phyloP scores from a whole-genome alignment of 495 filamentous ascomycete species.

The Aspergillus biplanus region DNA sequence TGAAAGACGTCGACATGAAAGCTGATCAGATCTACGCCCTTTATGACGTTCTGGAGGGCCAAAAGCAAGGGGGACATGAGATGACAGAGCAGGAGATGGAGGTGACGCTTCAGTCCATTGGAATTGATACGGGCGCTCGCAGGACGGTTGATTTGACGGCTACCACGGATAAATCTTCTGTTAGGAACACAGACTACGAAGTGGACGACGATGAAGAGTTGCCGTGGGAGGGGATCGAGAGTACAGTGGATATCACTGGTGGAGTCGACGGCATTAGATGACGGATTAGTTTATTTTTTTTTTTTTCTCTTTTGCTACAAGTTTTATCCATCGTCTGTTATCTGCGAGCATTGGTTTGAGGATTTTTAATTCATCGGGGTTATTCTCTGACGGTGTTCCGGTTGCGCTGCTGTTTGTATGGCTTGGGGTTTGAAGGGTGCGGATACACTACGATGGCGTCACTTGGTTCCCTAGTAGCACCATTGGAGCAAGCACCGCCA shows the following conservation, averaged over 20 bases:
- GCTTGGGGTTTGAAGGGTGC: conserved; percentile 2
- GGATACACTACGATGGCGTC: conserved; percentile 18
- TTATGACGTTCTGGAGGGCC: conserved; percentile 88
- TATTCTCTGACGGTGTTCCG: conserved; percentile 4
- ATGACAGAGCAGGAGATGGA: conserved; percentile 71
- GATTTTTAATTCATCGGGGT: background rate
- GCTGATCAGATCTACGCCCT: conserved; percentile 87
- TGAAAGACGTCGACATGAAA: conserved; percentile 72
- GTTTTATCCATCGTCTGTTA: conserved; percentile 3
- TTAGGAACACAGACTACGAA: conserved; percentile 34
- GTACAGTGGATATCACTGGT: conserved; percentile 50
- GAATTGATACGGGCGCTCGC: conserved; percentile 42
- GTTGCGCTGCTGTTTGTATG: conserved; percentile 9
- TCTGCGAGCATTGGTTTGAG: background rate
- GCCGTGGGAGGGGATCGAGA: conserved; percentile 59
- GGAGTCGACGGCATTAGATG: conserved; percentile 28
- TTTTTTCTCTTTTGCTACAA: conserved; percentile 1
- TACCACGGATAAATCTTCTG: conserved; percentile 38
- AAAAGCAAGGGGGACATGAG: conserved; percentile 64
- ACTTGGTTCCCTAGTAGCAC: conserved; percentile 17
- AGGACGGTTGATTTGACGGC: conserved; percentile 37
- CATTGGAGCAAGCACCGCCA: background rate
- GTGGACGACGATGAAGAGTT: conserved; percentile 46
- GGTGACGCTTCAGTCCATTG: conserved; percentile 64
- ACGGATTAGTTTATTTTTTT: conserved; percentile 1